A percentile compares a stretch with the other conserved stretches of the same genome.
Conservation (phyloP, 2,329 filamentous ascomycete species). For the Phaeosphaeriaceae sp. region DNA sequence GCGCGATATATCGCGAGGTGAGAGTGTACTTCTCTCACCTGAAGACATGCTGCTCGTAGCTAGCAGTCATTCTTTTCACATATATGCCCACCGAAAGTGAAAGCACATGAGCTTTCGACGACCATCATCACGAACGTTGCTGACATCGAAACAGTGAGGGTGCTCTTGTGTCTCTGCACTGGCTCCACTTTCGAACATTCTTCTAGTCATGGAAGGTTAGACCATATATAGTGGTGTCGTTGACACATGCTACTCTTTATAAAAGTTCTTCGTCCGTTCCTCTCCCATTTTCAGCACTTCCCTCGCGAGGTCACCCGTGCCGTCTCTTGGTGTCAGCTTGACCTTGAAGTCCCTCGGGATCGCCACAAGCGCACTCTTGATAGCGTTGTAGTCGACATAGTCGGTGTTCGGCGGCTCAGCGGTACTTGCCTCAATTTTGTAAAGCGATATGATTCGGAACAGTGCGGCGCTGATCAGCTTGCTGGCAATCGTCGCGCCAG, state of each 20-base stretch:
- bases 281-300: conserved; percentile 55
- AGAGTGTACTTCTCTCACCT: too few relatives aligned
- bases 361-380: conserved; percentile 66
- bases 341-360: conserved; percentile 67
- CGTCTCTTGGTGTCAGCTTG: conserved; percentile 61
- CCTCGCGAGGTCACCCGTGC: conserved; percentile 33
- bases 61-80: too few relatives aligned
- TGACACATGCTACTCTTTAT: conserved; percentile 41
- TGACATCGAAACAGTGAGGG: too few relatives aligned
- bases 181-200: too few relatives aligned
- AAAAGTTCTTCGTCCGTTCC: conserved; percentile 57
- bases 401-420: conserved; percentile 64
- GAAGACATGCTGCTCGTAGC: not conserved
- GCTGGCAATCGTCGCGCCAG: conserved; percentile 60
- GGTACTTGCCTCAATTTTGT: conserved; percentile 58
- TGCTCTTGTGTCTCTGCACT: too few relatives aligned
- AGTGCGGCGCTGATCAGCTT: conserved; percentile 59
- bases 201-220: too few relatives aligned
- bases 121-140: too few relatives aligned
- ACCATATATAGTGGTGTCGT: not conserved
- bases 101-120: too few relatives aligned
- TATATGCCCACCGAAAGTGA: too few relatives aligned
- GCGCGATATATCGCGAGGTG: too few relatives aligned
- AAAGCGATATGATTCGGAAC: conserved; percentile 57
- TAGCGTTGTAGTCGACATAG: conserved; percentile 68